These are phyloP conservation scores for Monilinia fructicola DNA, from an alignment of 2,329 filamentous ascomycete species.

Conservation along the genomic window DNA sequence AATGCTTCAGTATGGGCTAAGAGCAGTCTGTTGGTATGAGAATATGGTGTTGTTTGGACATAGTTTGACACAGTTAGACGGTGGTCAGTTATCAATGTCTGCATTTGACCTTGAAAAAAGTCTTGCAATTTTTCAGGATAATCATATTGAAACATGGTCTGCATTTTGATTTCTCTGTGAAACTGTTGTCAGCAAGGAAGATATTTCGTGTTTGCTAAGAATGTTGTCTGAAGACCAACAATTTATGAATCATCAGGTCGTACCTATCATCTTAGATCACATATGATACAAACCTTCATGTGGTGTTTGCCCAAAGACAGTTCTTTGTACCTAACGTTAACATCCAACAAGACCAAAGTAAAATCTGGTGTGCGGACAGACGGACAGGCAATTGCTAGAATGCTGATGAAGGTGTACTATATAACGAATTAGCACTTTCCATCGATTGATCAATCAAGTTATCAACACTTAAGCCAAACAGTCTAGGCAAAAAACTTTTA, in stretches of 20 bases:
- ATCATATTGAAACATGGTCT: background rate
- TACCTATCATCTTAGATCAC: too few relatives aligned
- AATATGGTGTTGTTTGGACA: background rate
- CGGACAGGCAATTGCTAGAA: background rate
- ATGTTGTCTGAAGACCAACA: background rate
- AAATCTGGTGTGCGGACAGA: background rate
- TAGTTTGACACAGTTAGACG: background rate
- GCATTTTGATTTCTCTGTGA: background rate
- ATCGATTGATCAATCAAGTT: background rate
- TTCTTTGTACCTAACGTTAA: background rate
- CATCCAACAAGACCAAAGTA: background rate
- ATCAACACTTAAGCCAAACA: background rate
- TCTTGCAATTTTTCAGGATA: background rate
- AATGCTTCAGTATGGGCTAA: too few relatives aligned
- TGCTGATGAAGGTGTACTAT: background rate
- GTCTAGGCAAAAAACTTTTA: background rate
- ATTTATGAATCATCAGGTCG: conserved; percentile 1
- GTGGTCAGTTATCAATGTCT: background rate
- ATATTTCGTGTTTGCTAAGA: background rate
- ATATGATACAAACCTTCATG: background rate
- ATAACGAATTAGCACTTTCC: background rate
- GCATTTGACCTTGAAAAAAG: background rate
- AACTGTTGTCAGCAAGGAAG: background rate
- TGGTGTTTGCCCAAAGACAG: background rate
- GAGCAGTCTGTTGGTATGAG: too few relatives aligned